Evolutionary conservation across 2,329 filamentous ascomycete species (phyloP).

Genomic region (Zalaria sp.): DNA sequence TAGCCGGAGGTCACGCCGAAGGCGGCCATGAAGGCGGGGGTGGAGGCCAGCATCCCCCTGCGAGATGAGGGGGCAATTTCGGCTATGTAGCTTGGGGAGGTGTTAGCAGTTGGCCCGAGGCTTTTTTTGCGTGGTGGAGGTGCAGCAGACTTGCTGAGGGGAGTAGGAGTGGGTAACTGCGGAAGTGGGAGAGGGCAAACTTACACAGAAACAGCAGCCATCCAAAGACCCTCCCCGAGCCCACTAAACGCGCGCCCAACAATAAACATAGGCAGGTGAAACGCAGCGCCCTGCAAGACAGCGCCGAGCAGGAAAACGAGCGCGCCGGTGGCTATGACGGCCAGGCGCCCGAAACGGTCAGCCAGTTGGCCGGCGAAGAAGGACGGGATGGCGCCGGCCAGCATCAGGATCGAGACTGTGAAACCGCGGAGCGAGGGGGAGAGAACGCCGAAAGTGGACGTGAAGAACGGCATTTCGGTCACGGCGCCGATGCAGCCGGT

Average conservation of each 20-base stretch:
- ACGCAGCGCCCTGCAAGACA: conserved; percentile 35
- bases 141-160: too few relatives aligned
- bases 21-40: conserved; percentile 14
- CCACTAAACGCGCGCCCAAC: conserved; percentile 42
- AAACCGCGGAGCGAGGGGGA: conserved; percentile 41
- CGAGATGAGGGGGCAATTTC: conserved; percentile 43
- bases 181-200: conserved; percentile 3
- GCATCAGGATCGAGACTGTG: conserved; percentile 44
- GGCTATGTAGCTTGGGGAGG: conserved; percentile 33
- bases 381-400: conserved; percentile 40
- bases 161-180: too few relatives aligned
- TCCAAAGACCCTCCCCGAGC: conserved; percentile 43
- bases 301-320: conserved; percentile 41
- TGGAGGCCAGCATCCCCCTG: conserved; percentile 14
- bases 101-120: too few relatives aligned
- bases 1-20: conserved; percentile 41
- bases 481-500: conserved; percentile 46
- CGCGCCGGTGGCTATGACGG: conserved; percentile 34
- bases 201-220: conserved; percentile 41
- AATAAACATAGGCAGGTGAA: conserved; percentile 37
- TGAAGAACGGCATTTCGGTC: conserved; percentile 42
- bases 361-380: conserved; percentile 44
- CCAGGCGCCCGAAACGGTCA: conserved; percentile 37
- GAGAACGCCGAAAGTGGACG: conserved; percentile 33
- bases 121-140: too few relatives aligned